A percentile compares a stretch with the other conserved stretches of the same genome.
phyloP scores from a whole-genome alignment of 148 eudicot genomes.

The Oxyria digyna region DNA sequence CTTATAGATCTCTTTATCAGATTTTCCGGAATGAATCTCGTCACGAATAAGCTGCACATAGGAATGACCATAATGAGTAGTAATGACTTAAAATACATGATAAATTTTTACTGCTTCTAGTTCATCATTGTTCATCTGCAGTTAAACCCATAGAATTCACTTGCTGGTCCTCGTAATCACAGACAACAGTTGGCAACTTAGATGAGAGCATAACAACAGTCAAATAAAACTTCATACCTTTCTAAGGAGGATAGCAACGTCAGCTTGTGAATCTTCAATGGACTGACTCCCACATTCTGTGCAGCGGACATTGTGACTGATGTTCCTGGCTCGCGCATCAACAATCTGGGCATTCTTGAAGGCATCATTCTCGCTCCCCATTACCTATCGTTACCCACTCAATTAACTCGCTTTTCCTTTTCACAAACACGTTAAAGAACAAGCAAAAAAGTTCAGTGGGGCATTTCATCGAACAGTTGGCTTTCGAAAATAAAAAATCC shows the following conservation, averaged over 20 bases:
- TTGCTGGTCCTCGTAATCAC: neutral
- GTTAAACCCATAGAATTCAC: neutral
- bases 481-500: conserved; percentile 4
- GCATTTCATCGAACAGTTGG: conserved; percentile 26
- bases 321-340: conserved; percentile 80
- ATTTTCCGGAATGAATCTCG: conserved; percentile 76
- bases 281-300: conserved; percentile 97
- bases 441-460: conserved; percentile 3
- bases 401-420: neutral
- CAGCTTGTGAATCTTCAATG: conserved; percentile 97
- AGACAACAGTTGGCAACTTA: neutral
- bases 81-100: neutral
- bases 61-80: neutral
- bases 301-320: conserved; percentile 91
- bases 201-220: neutral
- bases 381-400: conserved; percentile 4
- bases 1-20: conserved; percentile 77
- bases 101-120: neutral
- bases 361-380: conserved; percentile 49
- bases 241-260: conserved; percentile 79
- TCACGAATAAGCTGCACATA: conserved; percentile 74
- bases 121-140: neutral
- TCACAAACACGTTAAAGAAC: neutral
- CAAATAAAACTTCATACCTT: conserved; percentile 30
- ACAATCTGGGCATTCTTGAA: conserved; percentile 46